Evolutionary conservation across 306 rosid genomes (phyloP).

Genomic region (Astragalus glycyphyllos): DNA sequence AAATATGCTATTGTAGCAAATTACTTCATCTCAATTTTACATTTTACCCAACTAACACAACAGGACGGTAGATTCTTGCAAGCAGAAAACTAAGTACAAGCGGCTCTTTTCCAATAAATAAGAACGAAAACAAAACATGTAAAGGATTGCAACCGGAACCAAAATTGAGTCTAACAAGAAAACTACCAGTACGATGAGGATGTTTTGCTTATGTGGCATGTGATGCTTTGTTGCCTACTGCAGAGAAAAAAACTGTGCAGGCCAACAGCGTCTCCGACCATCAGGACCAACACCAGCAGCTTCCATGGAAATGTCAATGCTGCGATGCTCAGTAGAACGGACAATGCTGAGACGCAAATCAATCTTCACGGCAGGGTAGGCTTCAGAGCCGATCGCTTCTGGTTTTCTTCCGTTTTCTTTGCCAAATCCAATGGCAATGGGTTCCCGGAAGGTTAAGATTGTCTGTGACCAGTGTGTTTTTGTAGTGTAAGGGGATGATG

Average conservation of each 20-base stretch:
- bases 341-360: conserved; percentile 83
- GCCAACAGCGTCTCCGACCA: conserved; percentile 67
- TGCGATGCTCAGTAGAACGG: conserved; percentile 82
- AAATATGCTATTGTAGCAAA: neutral
- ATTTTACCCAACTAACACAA: neutral
- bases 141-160: conserved; percentile 8
- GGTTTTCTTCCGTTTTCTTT: conserved; percentile 35
- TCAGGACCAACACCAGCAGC: conserved; percentile 59
- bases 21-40: neutral
- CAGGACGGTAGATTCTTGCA: neutral
- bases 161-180: conserved; percentile 39
- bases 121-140: conserved; percentile 9
- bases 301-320: conserved; percentile 92
- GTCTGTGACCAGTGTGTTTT: conserved; percentile 93
- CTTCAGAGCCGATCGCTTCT: conserved; percentile 65
- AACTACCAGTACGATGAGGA: neutral
- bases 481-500: conserved; percentile 79
- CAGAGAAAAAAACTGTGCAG: conserved; percentile 68
- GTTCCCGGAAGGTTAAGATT: conserved; percentile 80
- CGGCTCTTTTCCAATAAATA: conserved; percentile 18
- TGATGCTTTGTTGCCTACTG: conserved; percentile 44
- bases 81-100: neutral
- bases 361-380: conserved; percentile 64
- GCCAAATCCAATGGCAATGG: conserved; percentile 63
- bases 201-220: neutral